These are phyloP conservation scores for Coemansia sp. DNA, from an alignment of 192 early-diverging fungal genomes.

Conservation along the genomic window DNA sequence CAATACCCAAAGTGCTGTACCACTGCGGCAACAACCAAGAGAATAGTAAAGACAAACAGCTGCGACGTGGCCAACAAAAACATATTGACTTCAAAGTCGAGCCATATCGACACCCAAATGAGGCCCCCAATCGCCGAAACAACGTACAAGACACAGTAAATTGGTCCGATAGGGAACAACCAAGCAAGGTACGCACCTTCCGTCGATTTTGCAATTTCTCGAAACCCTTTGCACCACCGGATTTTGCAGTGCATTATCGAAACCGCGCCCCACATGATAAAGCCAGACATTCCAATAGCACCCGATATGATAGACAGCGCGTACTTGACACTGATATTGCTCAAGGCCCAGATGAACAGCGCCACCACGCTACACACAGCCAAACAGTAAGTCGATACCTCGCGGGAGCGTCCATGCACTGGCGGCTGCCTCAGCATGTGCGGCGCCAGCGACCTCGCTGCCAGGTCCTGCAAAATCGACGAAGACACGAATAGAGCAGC, in stretches of 20 bases:
- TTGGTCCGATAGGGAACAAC: constrained; percentile 25
- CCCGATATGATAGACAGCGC: constrained; percentile 17
- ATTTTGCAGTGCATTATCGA: constrained; percentile 23
- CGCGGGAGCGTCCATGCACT: background rate
- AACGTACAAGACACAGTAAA: constrained; percentile 9
- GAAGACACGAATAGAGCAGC: constrained; percentile 14
- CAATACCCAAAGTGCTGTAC: constrained; percentile 26
- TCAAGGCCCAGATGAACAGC: constrained; percentile 17
- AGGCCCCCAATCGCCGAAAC: background rate
- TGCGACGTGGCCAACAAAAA: constrained; percentile 21
- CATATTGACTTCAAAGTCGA: constrained; percentile 14
- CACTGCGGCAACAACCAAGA: constrained; percentile 6
- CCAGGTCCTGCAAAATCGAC: constrained; percentile 19
- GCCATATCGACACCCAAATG: constrained; percentile 9
- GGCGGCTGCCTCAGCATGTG: constrained; percentile 1
- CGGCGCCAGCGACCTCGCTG: constrained; percentile 16
- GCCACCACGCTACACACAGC: constrained; percentile 6
- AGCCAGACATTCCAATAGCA: constrained; percentile 14
- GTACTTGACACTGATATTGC: constrained; percentile 1
- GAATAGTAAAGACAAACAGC: constrained; percentile 11
- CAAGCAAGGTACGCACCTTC: background rate
- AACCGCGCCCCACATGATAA: constrained; percentile 25
- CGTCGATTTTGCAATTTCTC: background rate
- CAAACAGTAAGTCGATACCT: constrained; percentile 14
- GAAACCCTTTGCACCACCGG: constrained; percentile 23